A percentile compares a stretch with the other conserved stretches of the same genome.
phyloP scores from a whole-genome alignment of 345 rosid genomes.

The Euphorbia peplus region DNA sequence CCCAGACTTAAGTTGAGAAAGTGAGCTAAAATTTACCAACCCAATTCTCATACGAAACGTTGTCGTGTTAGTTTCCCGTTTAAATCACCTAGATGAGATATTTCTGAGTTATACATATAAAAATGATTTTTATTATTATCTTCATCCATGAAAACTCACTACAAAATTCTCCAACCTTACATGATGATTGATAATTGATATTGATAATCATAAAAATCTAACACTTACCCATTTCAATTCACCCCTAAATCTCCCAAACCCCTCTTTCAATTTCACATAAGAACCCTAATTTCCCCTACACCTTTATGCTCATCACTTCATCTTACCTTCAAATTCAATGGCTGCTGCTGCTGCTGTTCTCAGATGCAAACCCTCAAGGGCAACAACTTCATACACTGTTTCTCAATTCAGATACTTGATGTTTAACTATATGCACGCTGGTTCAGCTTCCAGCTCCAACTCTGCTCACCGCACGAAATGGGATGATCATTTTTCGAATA shows the following conservation, averaged over 20 bases:
- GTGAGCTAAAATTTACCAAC: too few species aligned
- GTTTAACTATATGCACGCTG: conserved; percentile 49
- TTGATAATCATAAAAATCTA: conserved; percentile 6
- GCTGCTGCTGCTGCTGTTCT: conserved; percentile 72
- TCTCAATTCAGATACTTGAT: conserved; percentile 64
- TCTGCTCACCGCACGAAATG: conserved; percentile 37
- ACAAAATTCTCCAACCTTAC: conserved; percentile 14
- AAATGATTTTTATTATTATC: not conserved
- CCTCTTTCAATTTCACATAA: not conserved
- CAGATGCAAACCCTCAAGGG: conserved; percentile 59
- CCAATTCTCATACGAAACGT: not conserved
- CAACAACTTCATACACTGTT: conserved; percentile 52
- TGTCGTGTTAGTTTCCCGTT: not conserved
- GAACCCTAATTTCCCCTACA: not conserved
- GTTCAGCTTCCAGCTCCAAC: conserved; percentile 40
- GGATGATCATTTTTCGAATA: conserved; percentile 44
- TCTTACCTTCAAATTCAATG: conserved; percentile 35
- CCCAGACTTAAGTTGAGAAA: too few species aligned
- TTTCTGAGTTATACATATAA: not conserved
- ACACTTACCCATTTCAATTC: conserved; percentile 15
- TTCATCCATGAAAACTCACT: not conserved
- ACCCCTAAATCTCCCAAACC: conserved; percentile 3
- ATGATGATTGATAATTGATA: too few species aligned
- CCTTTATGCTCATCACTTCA: conserved; percentile 5
- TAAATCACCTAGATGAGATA: not conserved